These are phyloP conservation scores for Citrullus colocynthis DNA, from an alignment of 306 rosid genomes.

Conservation along the genomic window DNA sequence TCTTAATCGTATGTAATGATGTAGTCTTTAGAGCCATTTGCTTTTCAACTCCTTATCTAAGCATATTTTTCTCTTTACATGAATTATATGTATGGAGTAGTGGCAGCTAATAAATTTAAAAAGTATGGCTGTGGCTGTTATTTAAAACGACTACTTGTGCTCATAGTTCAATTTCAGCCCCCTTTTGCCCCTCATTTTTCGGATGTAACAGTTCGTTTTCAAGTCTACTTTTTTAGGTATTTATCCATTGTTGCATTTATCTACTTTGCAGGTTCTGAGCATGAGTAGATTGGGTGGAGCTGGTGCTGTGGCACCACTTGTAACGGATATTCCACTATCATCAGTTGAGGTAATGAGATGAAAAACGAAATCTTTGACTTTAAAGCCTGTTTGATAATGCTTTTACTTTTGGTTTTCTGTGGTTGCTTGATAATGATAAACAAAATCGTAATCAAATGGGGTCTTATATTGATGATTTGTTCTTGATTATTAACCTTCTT, in stretches of 20 bases:
- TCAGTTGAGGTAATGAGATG: slow-evolving; percentile 65
- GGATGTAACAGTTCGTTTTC: neutral
- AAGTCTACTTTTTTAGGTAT: neutral
- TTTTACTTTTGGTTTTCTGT: neutral
- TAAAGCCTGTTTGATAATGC: neutral
- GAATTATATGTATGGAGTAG: neutral
- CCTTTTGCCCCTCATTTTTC: neutral
- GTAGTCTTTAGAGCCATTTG: neutral
- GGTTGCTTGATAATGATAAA: neutral
- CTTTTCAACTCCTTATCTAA: neutral
- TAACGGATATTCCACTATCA: slow-evolving; percentile 81
- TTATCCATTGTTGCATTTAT: slow-evolving; percentile 3
- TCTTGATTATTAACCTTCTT: neutral
- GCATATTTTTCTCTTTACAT: neutral
- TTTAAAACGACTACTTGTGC: neutral
- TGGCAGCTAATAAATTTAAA: neutral
- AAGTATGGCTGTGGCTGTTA: neutral
- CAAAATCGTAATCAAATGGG: neutral
- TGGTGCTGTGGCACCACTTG: slow-evolving; percentile 95
- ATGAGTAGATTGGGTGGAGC: slow-evolving; percentile 99
- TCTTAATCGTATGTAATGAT: neutral
- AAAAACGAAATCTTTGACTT: neutral
- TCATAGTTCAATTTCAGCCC: neutral
- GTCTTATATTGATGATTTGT: neutral
- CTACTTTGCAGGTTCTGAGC: slow-evolving; percentile 77